Conservation (phyloP, 192 early-diverging fungal species). For the Entophlyctis helioformis region DNA sequence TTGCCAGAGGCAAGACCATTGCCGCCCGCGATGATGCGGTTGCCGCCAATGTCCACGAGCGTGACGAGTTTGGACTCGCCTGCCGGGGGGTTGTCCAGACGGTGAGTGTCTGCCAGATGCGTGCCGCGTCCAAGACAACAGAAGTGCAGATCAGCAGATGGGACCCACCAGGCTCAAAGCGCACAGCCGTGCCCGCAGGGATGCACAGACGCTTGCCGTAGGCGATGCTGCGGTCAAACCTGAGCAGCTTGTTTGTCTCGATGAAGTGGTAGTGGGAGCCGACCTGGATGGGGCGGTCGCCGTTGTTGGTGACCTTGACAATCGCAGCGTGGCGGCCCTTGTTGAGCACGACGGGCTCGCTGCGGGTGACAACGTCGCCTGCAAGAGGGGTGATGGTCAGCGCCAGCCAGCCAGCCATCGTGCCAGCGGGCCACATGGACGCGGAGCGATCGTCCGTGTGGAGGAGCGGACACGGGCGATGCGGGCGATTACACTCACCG, state of each 20-base stretch:
- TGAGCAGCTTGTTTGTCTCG: slow-evolving; percentile 69
- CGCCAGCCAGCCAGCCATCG: too few species aligned
- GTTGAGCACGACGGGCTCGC: slow-evolving; percentile 46
- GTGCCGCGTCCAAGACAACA: too few species aligned
- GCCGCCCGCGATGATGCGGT: slow-evolving; percentile 68
- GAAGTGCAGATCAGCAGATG: too few species aligned
- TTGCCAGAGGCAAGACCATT: slow-evolving; percentile 69
- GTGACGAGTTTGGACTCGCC: slow-evolving; percentile 81
- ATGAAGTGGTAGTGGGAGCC: slow-evolving; percentile 97
- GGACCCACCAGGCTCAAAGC: slow-evolving; percentile 89
- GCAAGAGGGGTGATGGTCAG: too few species aligned
- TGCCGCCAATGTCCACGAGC: slow-evolving; percentile 74
- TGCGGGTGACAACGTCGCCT: not conserved
- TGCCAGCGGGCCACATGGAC: too few species aligned
- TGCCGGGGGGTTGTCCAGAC: not conserved
- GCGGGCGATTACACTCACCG: too few species aligned
- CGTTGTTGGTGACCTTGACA: slow-evolving; percentile 78
- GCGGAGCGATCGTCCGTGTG: too few species aligned
- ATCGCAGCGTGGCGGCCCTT: slow-evolving; percentile 54
- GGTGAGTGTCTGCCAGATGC: too few species aligned
- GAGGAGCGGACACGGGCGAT: too few species aligned
- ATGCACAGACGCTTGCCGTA: slow-evolving; percentile 87
- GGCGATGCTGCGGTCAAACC: slow-evolving; percentile 71
- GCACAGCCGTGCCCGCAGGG: slow-evolving; percentile 83
- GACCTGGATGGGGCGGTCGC: slow-evolving; percentile 89